phyloP scores from a whole-genome alignment of 768 basidiomycete genomes.

The Macrolepiota fuliginosa region DNA sequence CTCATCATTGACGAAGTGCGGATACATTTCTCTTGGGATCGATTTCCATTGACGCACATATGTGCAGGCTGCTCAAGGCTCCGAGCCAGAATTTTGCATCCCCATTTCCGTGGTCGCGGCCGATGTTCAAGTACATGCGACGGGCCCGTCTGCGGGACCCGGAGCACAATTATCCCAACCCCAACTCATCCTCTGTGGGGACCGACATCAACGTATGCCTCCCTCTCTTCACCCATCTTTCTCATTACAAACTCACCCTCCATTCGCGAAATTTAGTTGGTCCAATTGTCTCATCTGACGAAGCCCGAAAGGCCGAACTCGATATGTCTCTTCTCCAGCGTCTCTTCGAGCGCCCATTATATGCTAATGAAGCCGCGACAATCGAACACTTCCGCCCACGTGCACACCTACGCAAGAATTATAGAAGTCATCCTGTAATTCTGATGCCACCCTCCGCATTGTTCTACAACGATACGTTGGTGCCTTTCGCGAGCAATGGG shows the following conservation, averaged over 20 bases:
- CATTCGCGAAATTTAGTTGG: slow-evolving; percentile 34
- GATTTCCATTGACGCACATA: not conserved
- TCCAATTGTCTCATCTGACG: slow-evolving; percentile 43
- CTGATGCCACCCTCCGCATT: slow-evolving; percentile 53
- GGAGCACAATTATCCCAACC: slow-evolving; percentile 23
- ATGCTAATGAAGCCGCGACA: slow-evolving; percentile 21
- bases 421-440: slow-evolving; percentile 50
- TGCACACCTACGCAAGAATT: slow-evolving; percentile 31
- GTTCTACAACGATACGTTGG: slow-evolving; percentile 49
- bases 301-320: slow-evolving; percentile 41
- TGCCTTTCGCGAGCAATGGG: slow-evolving; percentile 45
- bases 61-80: slow-evolving; percentile 49
- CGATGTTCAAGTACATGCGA: slow-evolving; percentile 6
- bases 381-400: slow-evolving; percentile 2
- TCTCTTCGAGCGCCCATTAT: slow-evolving; percentile 42
- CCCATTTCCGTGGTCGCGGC: slow-evolving; percentile 47
- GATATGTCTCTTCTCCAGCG: slow-evolving; percentile 49
- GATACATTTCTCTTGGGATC: not conserved
- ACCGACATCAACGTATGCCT: slow-evolving; percentile 44
- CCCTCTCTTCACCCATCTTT: not conserved
- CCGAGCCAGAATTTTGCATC: slow-evolving; percentile 48
- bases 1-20: slow-evolving; percentile 48
- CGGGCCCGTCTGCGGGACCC: slow-evolving; percentile 6
- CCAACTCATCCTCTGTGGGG: slow-evolving; percentile 50
- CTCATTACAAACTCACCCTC: not conserved